These are phyloP conservation scores for Populus tomentosa DNA, from an alignment of 441 rosid genomes.

Conservation along the genomic window DNA sequence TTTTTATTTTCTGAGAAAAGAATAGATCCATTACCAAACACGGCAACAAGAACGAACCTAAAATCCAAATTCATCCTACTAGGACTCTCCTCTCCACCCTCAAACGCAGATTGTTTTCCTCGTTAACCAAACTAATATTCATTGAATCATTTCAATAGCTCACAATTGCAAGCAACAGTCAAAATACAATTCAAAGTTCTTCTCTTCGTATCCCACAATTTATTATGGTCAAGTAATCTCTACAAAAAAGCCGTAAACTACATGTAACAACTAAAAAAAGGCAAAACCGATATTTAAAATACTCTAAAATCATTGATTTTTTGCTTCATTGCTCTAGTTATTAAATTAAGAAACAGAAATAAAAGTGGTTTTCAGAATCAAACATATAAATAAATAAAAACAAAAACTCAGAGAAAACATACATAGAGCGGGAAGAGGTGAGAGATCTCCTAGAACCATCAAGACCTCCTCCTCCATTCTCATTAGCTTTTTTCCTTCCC, in stretches of 20 bases:
- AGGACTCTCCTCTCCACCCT: neutral
- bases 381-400: neutral
- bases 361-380: neutral
- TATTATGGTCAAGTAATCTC: neutral
- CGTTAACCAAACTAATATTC: neutral
- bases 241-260: neutral
- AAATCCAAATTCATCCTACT: neutral
- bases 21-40: neutral
- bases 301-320: neutral
- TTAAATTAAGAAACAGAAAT: neutral
- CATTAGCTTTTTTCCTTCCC: slow-evolving; percentile 54
- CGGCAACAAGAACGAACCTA: no score
- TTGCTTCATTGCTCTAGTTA: neutral
- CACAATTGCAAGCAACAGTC: neutral
- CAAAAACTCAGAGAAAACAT: slow-evolving; percentile 9
- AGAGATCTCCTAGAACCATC: slow-evolving; percentile 58
- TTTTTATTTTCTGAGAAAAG: neutral
- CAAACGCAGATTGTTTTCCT: neutral
- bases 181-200: neutral
- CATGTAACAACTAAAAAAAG: neutral
- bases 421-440: slow-evolving; percentile 62
- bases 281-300: neutral
- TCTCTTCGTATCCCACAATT: neutral
- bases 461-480: slow-evolving; percentile 34
- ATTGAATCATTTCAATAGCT: neutral